These are phyloP conservation scores for Pythium coloratum DNA, from an alignment of 352 stramenopile species.

Conservation along the genomic window DNA sequence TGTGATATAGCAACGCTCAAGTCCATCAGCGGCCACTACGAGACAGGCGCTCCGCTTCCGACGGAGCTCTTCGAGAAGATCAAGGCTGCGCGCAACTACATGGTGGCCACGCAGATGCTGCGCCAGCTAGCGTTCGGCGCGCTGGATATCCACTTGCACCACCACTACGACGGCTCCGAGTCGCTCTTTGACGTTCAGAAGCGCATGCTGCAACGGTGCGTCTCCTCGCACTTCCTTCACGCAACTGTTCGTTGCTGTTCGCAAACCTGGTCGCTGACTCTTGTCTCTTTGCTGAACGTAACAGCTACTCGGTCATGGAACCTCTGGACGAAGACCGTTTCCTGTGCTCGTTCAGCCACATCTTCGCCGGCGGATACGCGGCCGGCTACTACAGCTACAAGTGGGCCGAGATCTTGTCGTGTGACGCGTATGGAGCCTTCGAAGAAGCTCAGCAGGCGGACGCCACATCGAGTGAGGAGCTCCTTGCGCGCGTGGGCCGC, in stretches of 20 bases:
- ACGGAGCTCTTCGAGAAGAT: slow-evolving; percentile 96
- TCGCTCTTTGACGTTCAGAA: slow-evolving; percentile 94
- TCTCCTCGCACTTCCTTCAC: not conserved
- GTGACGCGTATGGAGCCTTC: slow-evolving; percentile 97
- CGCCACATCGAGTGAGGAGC: slow-evolving; percentile 67
- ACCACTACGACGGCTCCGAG: slow-evolving; percentile 71
- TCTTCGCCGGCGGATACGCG: slow-evolving; percentile 98
- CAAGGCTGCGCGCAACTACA: slow-evolving; percentile 93
- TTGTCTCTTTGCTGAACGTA: not conserved
- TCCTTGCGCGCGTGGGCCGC: slow-evolving; percentile 75
- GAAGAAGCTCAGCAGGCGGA: slow-evolving; percentile 92
- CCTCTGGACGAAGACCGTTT: slow-evolving; percentile 96
- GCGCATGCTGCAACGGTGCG: slow-evolving; percentile 83
- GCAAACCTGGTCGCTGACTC: not conserved
- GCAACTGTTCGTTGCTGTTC: not conserved
- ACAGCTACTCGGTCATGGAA: slow-evolving; percentile 79
- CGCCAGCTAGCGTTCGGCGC: slow-evolving; percentile 95
- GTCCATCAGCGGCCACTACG: slow-evolving; percentile 79
- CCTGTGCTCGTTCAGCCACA: slow-evolving; percentile 98
- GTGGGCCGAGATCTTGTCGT: slow-evolving; percentile 97
- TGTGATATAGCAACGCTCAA: slow-evolving; percentile 71
- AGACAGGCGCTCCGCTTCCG: slow-evolving; percentile 90
- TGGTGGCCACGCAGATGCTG: slow-evolving; percentile 94
- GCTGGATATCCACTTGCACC: slow-evolving; percentile 86
- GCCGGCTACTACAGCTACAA: slow-evolving; percentile 98